Base-by-base conservation (phyloP, 257 asterid species). In the Thymus mandschuricus region DNA sequence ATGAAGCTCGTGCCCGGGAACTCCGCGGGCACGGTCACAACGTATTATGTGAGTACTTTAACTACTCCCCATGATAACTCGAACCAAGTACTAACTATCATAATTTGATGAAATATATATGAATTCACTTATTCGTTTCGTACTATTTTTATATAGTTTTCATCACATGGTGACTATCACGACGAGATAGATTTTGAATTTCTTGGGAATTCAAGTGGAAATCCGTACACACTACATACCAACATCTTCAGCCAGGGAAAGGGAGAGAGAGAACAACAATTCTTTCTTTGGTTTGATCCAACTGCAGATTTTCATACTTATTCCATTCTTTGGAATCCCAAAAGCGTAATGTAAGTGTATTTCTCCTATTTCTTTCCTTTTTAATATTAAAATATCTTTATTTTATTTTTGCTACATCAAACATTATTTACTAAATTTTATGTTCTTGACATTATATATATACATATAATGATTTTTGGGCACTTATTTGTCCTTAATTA, bases 141-240 rank as follows among this genome's bases (percentile, higher is more conserved):
- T 43, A 4, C 6, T 43, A 5, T 9, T 5, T 43, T 6, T 9
- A 10, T 44, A 44, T 70, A 89, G 92, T 59, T 92, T 55, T 86
- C 96, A 66, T 88, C 98, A 27, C 86, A 85, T 73, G 96, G 98
- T 1, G 83, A 85, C 60, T 79, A 71, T 48, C 98, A 92, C 30
- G 98, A 92, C 10, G 98, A 92, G 81, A 89, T 92, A 67, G 96
- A 92, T 70, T 92, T 92, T 62, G 98, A 92, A 63, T 92, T 92
- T 73, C 70, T 92, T 64, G 96, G 96, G 6, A 92, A 92, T 78
- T 85, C 94, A 1, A 79, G 76, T 65, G 98, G 98, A 1, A 84
- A 92, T 64, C 98, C 96, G 5, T 92, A 92, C 76, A 88, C 98
- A 2, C 87, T 92, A 50, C 98, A 92, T 70, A 89, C 96, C 1